Evolutionary conservation across 2,329 filamentous ascomycete species (phyloP).

Genomic region (Pseudocercospora fijiensis): DNA sequence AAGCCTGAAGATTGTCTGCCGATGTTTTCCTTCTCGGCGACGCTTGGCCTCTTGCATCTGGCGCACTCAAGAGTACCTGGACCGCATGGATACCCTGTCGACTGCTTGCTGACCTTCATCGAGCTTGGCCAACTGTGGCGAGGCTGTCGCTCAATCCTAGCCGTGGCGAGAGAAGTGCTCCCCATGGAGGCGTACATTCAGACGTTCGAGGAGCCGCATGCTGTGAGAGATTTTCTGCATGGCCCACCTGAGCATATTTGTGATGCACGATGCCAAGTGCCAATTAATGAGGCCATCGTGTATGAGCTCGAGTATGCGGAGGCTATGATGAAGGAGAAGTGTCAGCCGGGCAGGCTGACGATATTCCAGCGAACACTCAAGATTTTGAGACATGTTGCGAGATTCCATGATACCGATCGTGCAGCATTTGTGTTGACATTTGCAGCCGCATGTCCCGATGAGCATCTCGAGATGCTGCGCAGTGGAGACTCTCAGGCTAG

Average conservation of each 20-base stretch:
- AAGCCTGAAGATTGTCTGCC: slow-evolving; percentile 5
- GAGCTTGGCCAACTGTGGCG: slow-evolving; percentile 3
- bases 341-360: not conserved
- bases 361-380: not conserved
- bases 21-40: slow-evolving; percentile 13
- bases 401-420: not conserved
- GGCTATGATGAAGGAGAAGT: not conserved
- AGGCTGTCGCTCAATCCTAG: slow-evolving; percentile 2
- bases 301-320: not conserved
- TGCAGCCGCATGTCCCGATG: not conserved
- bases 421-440: slow-evolving; percentile 5
- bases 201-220: not conserved
- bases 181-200: not conserved
- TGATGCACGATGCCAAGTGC: not conserved
- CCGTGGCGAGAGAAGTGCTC: not conserved
- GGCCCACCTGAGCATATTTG: not conserved
- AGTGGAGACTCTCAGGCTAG: not conserved
- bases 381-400: slow-evolving; percentile 3
- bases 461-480: slow-evolving; percentile 3
- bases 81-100: not conserved
- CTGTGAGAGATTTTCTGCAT: not conserved
- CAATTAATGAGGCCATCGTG: not conserved
- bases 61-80: not conserved
- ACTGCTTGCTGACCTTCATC: not conserved
- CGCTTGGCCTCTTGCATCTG: slow-evolving; percentile 1